Base-by-base conservation (phyloP, 768 basidiomycete species). In the Megacollybia marginata region DNA sequence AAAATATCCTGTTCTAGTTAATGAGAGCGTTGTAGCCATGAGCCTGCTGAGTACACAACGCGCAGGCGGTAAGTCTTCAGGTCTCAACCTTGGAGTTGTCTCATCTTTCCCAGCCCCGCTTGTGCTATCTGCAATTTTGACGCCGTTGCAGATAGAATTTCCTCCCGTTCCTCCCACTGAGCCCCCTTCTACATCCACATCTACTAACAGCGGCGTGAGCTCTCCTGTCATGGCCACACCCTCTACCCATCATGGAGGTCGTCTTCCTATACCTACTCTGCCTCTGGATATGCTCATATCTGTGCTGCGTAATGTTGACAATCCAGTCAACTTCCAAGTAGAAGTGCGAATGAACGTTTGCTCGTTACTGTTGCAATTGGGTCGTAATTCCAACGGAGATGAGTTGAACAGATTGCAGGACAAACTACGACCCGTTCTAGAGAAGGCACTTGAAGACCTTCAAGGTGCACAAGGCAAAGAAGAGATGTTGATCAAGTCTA, bases 1-100 rank as follows among this genome's bases (percentile, higher is more conserved):
- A 54, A 85, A 83, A 61, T 92, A 91, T 61, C 85, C 89, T 1
- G 72, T 92, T 36, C 73, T 98, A 32, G 78, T 96, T 48, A 95
- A 92, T 56, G 95, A 98, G 64, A 89, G 85, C 2, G 73, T 94
- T 18, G 79, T 96, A 40, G 88, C 89, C 4, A 66, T 95, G 52
- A 88, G 84, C 38, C 63, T 97, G 46, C 65, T 97, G 51, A 82
- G 82, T 48, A 82, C 82, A 10, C 76, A 81, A 36, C 71, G 71
- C 23, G 65, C 70, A 44, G 88, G 85, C 52, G 82, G 91, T 88
- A 64, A 13, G 47, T 32, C 15, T 18, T 43, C 42, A 53, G n/a
- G 46, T 48, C 28, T 46, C 40, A 38, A n/a, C n/a, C n/a, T 20
- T 5, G 20, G 42, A 52, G 28, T 47, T 9, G 55, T 50, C 33